Base-by-base conservation (phyloP, 441 rosid species). In the Mallotus japonicus region DNA sequence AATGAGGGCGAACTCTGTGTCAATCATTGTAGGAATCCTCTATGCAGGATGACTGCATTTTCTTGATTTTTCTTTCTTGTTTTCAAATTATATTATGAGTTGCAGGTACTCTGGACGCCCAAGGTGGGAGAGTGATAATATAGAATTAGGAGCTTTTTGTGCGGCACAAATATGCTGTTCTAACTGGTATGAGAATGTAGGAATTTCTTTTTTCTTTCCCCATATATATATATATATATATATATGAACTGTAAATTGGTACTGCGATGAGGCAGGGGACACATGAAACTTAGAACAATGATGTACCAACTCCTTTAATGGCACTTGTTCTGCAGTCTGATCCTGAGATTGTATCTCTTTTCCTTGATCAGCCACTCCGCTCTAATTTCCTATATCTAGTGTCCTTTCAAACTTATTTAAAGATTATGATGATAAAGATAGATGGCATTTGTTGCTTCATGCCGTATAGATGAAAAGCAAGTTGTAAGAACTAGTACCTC, bases 121-220 rank as follows among this genome's bases (percentile, higher is more conserved):
- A 22, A 28, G 44, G 37, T 54, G 19, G 62, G 32, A 64, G 47
- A 47, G 64, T 56, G 37, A 32, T 47, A 17, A 47, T 7, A 3
- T 32, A 57, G 70, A 66, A 6, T 28, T 50, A 65, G 71, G 59
- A 34, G 37, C 37, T 57, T n/a, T 22, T 44, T 24, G 0, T 16
- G 13, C 24, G 20, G 17, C 6, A 8, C 11, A 34, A 20, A 65
- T 47, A 65, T 73, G 56, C 65, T 54, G 17, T 47, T 44, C 14
- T 44, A 47, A 32, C 57, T 54, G 5, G 32, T 58, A 47, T 65
- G 44, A 70, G 76, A 66, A 32, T 51, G 32, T 73, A 5, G 13
- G 24, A 73, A 47, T 22, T 57, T 8, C 12, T 16, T 12, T 4
- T 42, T 14, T 64, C 14, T 42, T 14, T 55, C 14, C 55, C 49